These are phyloP conservation scores for Clavulina sp. DNA, from an alignment of 768 basidiomycete genomes.

Conservation along the genomic window DNA sequence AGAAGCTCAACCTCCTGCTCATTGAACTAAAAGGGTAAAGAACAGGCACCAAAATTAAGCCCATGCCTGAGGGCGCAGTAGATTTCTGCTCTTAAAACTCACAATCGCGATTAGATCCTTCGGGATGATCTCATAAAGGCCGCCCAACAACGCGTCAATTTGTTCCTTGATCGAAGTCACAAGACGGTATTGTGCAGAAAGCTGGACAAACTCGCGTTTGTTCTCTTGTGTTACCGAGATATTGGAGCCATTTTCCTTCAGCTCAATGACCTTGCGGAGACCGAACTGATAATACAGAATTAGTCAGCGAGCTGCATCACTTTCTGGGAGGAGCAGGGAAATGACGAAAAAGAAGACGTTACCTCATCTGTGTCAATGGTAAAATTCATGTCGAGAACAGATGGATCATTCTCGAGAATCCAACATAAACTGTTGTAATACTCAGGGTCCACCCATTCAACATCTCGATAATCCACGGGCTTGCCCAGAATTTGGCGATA, in stretches of 20 bases:
- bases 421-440: slow-evolving; percentile 96
- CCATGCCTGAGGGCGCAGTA: too few species aligned
- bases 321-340: neutral
- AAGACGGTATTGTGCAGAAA: slow-evolving; percentile 85
- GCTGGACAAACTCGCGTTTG: slow-evolving; percentile 87
- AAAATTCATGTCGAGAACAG: slow-evolving; percentile 73
- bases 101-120: slow-evolving; percentile 90
- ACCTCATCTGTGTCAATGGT: slow-evolving; percentile 94
- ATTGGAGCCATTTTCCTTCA: slow-evolving; percentile 72
- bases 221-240: slow-evolving; percentile 92
- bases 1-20: slow-evolving; percentile 87
- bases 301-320: neutral
- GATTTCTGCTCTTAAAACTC: too few species aligned
- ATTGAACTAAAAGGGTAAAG: slow-evolving; percentile 45
- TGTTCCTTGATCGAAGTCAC: slow-evolving; percentile 92
- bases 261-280: slow-evolving; percentile 65
- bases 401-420: slow-evolving; percentile 95
- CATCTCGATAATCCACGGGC: slow-evolving; percentile 86
- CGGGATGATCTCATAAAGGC: slow-evolving; percentile 96
- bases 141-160: slow-evolving; percentile 72
- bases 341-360: too few species aligned
- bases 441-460: slow-evolving; percentile 96
- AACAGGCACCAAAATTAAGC: slow-evolving; percentile 5
- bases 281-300: slow-evolving; percentile 52
- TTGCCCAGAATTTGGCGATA: slow-evolving; percentile 91